A percentile compares a stretch with the other conserved stretches of the same genome.
Evolutionary conservation across 495 filamentous ascomycete species (phyloP).

Genomic region (Trypethelium eluteriae): DNA sequence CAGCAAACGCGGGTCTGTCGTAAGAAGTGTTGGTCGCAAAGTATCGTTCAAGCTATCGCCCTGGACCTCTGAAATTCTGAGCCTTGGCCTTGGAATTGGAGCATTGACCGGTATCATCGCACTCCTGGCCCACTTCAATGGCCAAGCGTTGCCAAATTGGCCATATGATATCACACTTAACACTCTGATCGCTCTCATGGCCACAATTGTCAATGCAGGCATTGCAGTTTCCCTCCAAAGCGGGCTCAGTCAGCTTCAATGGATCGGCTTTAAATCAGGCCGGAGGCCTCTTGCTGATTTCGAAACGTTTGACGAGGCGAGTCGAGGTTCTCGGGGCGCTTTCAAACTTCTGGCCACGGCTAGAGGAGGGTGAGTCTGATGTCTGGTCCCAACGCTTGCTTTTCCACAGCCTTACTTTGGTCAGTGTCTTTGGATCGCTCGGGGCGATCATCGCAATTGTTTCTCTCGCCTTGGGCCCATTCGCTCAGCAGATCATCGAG

Average conservation of each 20-base stretch:
- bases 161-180: slow-evolving; percentile 4
- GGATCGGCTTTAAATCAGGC: slow-evolving; percentile 1
- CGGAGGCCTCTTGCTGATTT: neutral
- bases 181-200: slow-evolving; percentile 5
- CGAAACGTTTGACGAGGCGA: neutral
- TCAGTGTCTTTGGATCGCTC: neutral
- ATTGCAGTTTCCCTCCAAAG: slow-evolving; percentile 3
- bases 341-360: neutral
- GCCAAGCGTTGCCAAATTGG: slow-evolving; percentile 2
- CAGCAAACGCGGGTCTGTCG: neutral
- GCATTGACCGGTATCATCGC: slow-evolving; percentile 1
- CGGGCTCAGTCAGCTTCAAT: slow-evolving; percentile 4
- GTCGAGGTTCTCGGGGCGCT: slow-evolving; percentile 1
- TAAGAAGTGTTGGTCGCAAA: neutral
- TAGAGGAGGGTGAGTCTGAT: neutral
- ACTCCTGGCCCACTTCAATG: slow-evolving; percentile 2
- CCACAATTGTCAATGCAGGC: slow-evolving; percentile 1
- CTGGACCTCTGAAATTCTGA: slow-evolving; percentile 3
- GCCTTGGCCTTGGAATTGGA: neutral
- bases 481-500: slow-evolving; percentile 5
- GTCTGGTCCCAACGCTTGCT: neutral
- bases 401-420: neutral
- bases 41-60: neutral
- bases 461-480: slow-evolving; percentile 5
- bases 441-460: neutral